Evolutionary conservation across 2,329 filamentous ascomycete genomes (phyloP).

Genomic region (Fusarium sterilihyphosum): DNA sequence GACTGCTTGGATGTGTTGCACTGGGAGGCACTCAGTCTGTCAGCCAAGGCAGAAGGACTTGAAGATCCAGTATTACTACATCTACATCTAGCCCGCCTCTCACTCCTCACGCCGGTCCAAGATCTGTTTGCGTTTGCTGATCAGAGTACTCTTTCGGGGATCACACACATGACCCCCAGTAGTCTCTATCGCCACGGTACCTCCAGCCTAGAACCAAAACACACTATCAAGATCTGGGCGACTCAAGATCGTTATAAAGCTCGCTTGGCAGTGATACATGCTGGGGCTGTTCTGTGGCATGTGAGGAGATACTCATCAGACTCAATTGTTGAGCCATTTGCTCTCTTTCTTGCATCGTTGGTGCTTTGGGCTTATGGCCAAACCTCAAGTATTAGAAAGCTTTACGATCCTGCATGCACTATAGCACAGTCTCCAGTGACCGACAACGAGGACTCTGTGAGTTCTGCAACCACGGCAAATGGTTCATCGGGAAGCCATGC

Average conservation of each 20-base stretch:
- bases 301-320: not conserved
- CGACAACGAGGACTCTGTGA: not conserved
- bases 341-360: not conserved
- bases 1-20: not conserved
- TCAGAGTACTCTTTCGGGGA: not conserved
- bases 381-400: not conserved
- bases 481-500: not conserved
- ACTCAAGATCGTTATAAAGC: not conserved
- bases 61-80: not conserved
- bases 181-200: not conserved
- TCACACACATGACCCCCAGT: not conserved
- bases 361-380: not conserved
- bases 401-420: accelerated
- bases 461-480: accelerated
- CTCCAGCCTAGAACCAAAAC: not conserved
- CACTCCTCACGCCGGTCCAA: not conserved
- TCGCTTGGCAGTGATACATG: not conserved
- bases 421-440: not conserved
- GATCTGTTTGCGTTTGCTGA: not conserved
- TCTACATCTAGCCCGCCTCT: not conserved
- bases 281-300: not conserved
- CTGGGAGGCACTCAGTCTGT: not conserved
- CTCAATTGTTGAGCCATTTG: not conserved
- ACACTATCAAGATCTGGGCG: not conserved
- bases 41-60: not conserved